phyloP scores from a whole-genome alignment of 2,329 filamentous ascomycete species.

The Arthroderma uncinatum region DNA sequence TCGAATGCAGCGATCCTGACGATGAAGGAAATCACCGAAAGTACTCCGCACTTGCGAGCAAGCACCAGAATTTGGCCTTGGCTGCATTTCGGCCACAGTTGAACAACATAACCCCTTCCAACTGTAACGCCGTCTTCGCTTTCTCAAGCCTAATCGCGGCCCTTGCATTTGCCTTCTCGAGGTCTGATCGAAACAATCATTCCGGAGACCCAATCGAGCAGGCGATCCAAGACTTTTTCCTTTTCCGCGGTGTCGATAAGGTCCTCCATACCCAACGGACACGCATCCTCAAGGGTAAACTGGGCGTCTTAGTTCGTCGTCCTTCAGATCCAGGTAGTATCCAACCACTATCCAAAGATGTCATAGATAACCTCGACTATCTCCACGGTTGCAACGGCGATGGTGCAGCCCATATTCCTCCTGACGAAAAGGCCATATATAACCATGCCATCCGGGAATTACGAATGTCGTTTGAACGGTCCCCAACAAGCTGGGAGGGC shows the following conservation, averaged over 20 bases:
- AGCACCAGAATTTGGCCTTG: slow-evolving; percentile 20
- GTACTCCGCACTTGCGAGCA: slow-evolving; percentile 22
- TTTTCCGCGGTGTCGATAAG: slow-evolving; percentile 22
- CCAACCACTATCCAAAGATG: slow-evolving; percentile 15
- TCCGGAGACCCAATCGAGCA: slow-evolving; percentile 18
- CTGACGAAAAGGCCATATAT: slow-evolving; percentile 18
- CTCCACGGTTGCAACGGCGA: slow-evolving; percentile 17
- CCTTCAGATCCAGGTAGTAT: slow-evolving; percentile 12
- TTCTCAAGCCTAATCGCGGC: slow-evolving; percentile 24
- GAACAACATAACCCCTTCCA: slow-evolving; percentile 21
- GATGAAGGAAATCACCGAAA: slow-evolving; percentile 19
- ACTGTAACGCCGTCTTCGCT: slow-evolving; percentile 25
- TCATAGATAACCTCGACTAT: slow-evolving; percentile 15
- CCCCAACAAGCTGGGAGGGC: slow-evolving; percentile 16
- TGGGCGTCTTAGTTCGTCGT: slow-evolving; percentile 17
- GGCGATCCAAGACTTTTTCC: slow-evolving; percentile 19
- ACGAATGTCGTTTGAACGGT: slow-evolving; percentile 17
- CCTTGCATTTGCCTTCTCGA: slow-evolving; percentile 22
- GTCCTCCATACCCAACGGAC: slow-evolving; percentile 19
- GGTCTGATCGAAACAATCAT: slow-evolving; percentile 14
- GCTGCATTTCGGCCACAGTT: slow-evolving; percentile 20
- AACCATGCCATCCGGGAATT: slow-evolving; percentile 18
- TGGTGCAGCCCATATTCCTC: slow-evolving; percentile 13
- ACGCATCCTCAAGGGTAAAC: slow-evolving; percentile 18
- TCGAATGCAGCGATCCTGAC: slow-evolving; percentile 15